Evolutionary conservation across 1,284 basidiomycete genomes (phyloP).

Genomic region (Pseudomicrostroma phylloplanum): DNA sequence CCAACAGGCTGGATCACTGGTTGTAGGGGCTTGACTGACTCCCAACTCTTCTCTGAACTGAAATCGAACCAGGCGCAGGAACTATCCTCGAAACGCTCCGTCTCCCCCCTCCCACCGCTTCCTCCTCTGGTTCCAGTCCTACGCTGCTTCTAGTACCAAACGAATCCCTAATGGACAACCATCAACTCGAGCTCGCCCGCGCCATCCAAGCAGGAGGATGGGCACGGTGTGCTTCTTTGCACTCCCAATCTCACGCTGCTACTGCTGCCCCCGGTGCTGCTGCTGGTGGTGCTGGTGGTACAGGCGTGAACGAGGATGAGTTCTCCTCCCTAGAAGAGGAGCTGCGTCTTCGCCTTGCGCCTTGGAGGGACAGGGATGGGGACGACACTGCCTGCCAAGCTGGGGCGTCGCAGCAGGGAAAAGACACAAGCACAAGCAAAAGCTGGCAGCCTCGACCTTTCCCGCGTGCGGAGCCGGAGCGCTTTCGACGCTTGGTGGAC

Average conservation of each 20-base stretch:
- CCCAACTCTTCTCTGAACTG: too few relatives aligned
- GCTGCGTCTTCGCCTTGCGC: too few relatives aligned
- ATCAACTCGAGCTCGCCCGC: conserved; percentile 80
- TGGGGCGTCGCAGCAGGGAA: not conserved
- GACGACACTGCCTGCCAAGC: not conserved
- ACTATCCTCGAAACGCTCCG: conserved; percentile 85
- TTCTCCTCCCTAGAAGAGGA: not conserved
- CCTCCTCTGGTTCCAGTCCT: conserved; percentile 38
- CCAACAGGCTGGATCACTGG: too few relatives aligned
- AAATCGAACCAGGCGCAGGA: conserved; percentile 67
- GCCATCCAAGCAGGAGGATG: conserved; percentile 55
- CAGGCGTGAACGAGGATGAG: not conserved
- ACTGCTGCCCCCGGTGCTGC: too few relatives aligned
- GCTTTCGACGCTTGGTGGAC: conserved; percentile 10
- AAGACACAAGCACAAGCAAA: not conserved
- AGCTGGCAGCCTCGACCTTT: conserved; percentile 4
- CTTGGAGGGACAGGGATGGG: too few relatives aligned
- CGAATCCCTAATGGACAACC: conserved; percentile 78
- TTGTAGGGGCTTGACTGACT: too few relatives aligned
- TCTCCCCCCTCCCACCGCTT: conserved; percentile 1
- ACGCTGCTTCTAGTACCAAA: conserved; percentile 84
- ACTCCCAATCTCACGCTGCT: not conserved
- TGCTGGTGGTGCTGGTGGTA: conserved; percentile 3
- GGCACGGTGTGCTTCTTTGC: not conserved
- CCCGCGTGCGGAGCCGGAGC: conserved; percentile 10